Conservation (phyloP, 768 basidiomycete species). For the Royoungia palumana region DNA sequence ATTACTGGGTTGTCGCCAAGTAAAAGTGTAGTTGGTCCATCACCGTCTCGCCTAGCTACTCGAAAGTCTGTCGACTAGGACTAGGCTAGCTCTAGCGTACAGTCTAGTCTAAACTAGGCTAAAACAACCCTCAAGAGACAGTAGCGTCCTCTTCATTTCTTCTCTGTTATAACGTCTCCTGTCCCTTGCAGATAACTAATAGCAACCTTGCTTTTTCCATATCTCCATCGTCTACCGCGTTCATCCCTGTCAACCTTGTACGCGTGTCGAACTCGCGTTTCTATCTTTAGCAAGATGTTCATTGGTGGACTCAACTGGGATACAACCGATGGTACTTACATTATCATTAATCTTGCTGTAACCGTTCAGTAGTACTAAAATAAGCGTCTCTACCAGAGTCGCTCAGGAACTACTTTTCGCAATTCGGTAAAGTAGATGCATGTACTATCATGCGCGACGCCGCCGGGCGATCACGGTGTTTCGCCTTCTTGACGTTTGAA, state of each 20-base stretch:
- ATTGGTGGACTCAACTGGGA: conserved; percentile 99
- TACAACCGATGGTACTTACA: conserved; percentile 90
- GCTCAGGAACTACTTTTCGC: conserved; percentile 83
- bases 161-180: conserved; percentile 56
- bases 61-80: conserved; percentile 59
- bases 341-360: conserved; percentile 36
- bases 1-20: conserved; percentile 27
- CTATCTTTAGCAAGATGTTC: conserved; percentile 93
- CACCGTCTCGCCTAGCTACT: conserved; percentile 41
- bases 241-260: conserved; percentile 24
- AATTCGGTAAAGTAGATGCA: conserved; percentile 96
- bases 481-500: conserved; percentile 96
- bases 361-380: conserved; percentile 44
- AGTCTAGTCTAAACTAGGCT: conserved; percentile 80
- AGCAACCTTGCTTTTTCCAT: conserved; percentile 52
- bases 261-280: conserved; percentile 23
- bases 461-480: conserved; percentile 91
- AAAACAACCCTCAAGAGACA: conserved; percentile 58
- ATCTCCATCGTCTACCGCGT: conserved; percentile 26
- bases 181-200: conserved; percentile 79
- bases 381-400: conserved; percentile 49
- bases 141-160: conserved; percentile 65
- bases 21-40: conserved; percentile 41
- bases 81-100: conserved; percentile 77
- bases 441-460: conserved; percentile 99